Percentiles rank a stretch among this genome's conserved stretches.
Conservation (phyloP, 768 basidiomycete species). For the Lentinula boryana region DNA sequence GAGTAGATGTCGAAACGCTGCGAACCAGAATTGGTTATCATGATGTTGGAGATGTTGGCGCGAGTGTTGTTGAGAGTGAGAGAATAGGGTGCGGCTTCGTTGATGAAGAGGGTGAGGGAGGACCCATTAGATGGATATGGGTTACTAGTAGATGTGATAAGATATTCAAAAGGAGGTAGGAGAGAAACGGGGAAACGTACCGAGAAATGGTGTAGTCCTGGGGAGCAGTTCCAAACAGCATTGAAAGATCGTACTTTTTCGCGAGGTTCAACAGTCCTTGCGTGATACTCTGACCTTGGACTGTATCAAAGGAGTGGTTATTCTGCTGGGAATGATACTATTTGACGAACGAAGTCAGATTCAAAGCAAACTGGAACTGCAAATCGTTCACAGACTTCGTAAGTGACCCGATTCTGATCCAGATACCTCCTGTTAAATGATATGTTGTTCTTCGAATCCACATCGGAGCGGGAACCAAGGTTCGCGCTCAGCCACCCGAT, state of each 20-base stretch:
- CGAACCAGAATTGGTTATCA: conserved; percentile 59
- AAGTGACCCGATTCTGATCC: conserved; percentile 74
- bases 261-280: conserved; percentile 47
- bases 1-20: conserved; percentile 62
- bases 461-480: conserved; percentile 27
- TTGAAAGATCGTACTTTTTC: conserved; percentile 53
- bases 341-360: conserved; percentile 5
- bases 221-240: conserved; percentile 66
- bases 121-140: conserved; percentile 60
- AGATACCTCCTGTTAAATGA: conserved; percentile 69
- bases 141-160: conserved; percentile 27
- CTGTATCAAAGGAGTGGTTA: conserved; percentile 58
- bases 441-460: conserved; percentile 47
- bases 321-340: conserved; percentile 61
- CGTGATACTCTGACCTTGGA: conserved; percentile 45
- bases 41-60: conserved; percentile 50
- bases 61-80: conserved; percentile 62
- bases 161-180: conserved; percentile 4
- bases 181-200: conserved; percentile 24
- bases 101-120: conserved; percentile 51
- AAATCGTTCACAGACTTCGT: conserved; percentile 29
- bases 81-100: conserved; percentile 46
- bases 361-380: neutral
- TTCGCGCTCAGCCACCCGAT: conserved; percentile 69
- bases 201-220: conserved; percentile 62